Conservation (phyloP, 352 stramenopile species). For the Peronospora destructor region DNA sequence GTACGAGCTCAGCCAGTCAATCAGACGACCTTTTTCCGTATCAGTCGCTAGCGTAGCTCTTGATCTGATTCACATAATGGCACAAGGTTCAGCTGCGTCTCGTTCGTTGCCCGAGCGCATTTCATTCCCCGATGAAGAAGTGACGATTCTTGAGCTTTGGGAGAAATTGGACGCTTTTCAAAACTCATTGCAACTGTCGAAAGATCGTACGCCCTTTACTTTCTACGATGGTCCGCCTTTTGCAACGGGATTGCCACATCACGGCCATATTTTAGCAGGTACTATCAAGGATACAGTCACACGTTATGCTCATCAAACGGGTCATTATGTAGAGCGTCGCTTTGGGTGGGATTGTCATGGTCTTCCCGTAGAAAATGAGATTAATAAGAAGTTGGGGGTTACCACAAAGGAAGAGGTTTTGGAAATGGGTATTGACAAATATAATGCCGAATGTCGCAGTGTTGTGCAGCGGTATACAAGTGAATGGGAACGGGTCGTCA, state of each 20-base stretch:
- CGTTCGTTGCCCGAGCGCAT: constrained; percentile 81
- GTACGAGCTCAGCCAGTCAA: too few relatives aligned
- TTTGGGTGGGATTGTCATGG: constrained; percentile 99
- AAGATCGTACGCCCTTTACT: constrained; percentile 93
- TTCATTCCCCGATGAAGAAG: constrained; percentile 79
- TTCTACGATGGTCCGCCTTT: constrained; percentile 99
- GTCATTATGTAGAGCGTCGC: constrained; percentile 93
- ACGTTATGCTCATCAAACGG: constrained; percentile 98
- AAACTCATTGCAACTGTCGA: constrained; percentile 88
- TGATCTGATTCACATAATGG: neutral
- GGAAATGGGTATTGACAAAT: constrained; percentile 96
- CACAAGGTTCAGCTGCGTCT: constrained; percentile 28
- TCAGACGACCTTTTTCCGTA: too few relatives aligned
- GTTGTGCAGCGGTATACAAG: constrained; percentile 98
- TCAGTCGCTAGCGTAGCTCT: too few relatives aligned
- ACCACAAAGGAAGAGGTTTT: constrained; percentile 96
- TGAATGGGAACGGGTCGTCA: constrained; percentile 98
- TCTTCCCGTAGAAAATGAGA: constrained; percentile 98
- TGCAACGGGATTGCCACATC: constrained; percentile 97
- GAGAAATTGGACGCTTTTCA: constrained; percentile 87
- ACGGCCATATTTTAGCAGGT: constrained; percentile 96
- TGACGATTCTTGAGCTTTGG: constrained; percentile 73
- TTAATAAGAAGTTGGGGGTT: constrained; percentile 98
- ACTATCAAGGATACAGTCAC: constrained; percentile 99
- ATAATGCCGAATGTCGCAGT: constrained; percentile 96